Base-by-base conservation (phyloP, 2,329 filamentous ascomycete species). In the Chaetomium strumarium region DNA sequence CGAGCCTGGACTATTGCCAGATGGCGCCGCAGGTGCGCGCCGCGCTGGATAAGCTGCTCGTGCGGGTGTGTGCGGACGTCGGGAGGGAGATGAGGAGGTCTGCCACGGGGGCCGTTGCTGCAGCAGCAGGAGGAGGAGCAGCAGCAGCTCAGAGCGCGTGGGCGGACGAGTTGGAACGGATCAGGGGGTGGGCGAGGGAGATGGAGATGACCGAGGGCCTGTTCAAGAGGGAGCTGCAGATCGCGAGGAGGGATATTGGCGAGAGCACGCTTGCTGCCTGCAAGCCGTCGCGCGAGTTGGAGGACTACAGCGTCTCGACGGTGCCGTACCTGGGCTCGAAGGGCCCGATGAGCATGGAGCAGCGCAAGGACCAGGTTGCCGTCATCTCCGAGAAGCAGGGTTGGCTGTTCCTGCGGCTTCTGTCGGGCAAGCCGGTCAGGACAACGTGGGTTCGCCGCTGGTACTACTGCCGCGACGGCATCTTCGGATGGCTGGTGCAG, bases 391-490 rank as follows among this genome's bases (percentile, higher is more conserved):
- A 96, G 69, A 97, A 96, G 68, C 93, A 97, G 68, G 91, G 92
- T 3, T 99, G 93, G 93, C 73, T 99, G 2, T 95, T 91, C 67
- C 68, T 96, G 60, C 80, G 90, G 47, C 88, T 85, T 1, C 74
- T 91, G 8, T 84, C 88, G 1, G 91, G 90, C 34, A 97, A 96
- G 68, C 92, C 92, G 0, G 88, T 90, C 13, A 79, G 92, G 56
- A 90, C 90, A n/a, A 80, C 82, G 38, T 99, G 93, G 93, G 80
- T 90, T 24, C 81, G 90, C 55, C 80, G 92, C 49, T 99, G 93
- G 93, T 96, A 93, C 65, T 97, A 96, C 67, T 86, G 96, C 61
- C 91, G 92, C 58, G 86, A 95, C 64, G 92, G 93, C 37, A 93
- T 97, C 53, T 97, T 99, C 68, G 93, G 93, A 19, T 97, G 90